Conservation (phyloP, 108 stramenopile species). For the Nitzschia palea region DNA sequence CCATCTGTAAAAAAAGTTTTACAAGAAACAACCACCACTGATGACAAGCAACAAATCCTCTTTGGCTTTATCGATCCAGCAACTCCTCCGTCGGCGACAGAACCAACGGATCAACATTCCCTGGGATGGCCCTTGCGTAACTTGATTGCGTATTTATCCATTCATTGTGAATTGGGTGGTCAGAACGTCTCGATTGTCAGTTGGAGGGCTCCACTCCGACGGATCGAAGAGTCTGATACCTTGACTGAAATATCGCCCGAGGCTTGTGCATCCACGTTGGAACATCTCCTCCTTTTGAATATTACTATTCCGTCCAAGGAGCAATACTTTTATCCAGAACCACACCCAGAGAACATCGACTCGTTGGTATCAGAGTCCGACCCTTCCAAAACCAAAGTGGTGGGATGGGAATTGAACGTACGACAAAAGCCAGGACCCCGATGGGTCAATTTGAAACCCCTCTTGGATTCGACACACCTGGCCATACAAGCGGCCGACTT, state of each 20-base stretch:
- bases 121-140: slow-evolving; percentile 83
- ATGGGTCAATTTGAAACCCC: slow-evolving; percentile 74
- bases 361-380: no score
- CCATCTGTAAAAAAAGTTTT: neutral
- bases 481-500: slow-evolving; percentile 91
- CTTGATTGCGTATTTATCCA: slow-evolving; percentile 72
- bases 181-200: slow-evolving; percentile 51
- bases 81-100: neutral
- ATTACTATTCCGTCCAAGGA: slow-evolving; percentile 50
- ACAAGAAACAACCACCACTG: slow-evolving; percentile 10
- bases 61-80: slow-evolving; percentile 81
- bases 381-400: slow-evolving; percentile 44
- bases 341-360: no score
- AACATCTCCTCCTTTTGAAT: slow-evolving; percentile 22
- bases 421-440: slow-evolving; percentile 78
- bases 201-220: slow-evolving; percentile 54
- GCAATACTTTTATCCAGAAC: slow-evolving; percentile 50
- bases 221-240: slow-evolving; percentile 27
- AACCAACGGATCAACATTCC: neutral
- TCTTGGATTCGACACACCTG: slow-evolving; percentile 75
- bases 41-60: slow-evolving; percentile 18
- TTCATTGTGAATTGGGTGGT: slow-evolving; percentile 63
- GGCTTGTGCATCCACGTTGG: neutral
- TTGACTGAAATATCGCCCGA: neutral
- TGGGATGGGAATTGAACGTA: slow-evolving; percentile 83